Evolutionary conservation across 2,329 filamentous ascomycete genomes (phyloP).

Genomic region (Nothophoma quercina): DNA sequence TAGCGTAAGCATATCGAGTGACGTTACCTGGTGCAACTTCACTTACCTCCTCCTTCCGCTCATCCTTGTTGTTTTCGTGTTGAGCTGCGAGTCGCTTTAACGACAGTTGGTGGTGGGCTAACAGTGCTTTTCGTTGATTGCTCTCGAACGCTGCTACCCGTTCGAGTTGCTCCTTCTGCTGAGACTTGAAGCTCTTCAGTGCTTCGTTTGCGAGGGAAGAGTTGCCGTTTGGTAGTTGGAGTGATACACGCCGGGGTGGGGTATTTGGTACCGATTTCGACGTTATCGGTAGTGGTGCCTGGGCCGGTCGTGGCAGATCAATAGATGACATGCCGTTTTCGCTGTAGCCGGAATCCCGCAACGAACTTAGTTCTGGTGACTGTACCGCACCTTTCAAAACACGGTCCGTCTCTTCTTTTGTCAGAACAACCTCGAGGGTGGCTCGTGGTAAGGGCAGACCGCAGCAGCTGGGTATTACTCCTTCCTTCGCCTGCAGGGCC

Average conservation of each 20-base stretch:
- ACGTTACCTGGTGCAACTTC: not conserved
- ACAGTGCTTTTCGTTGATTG: conserved; percentile 43
- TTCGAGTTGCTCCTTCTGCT: conserved; percentile 43
- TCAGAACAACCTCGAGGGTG: conserved; percentile 50
- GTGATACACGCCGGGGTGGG: conserved; percentile 10
- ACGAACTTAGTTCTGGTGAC: conserved; percentile 26
- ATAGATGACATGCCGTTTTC: conserved; percentile 35
- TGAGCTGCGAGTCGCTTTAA: conserved; percentile 31
- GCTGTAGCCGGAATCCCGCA: conserved; percentile 38
- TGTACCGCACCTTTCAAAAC: conserved; percentile 24
- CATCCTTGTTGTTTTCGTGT: conserved; percentile 29
- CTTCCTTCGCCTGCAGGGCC: conserved; percentile 40
- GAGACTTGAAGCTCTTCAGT: conserved; percentile 32
- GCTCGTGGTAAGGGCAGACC: conserved; percentile 49
- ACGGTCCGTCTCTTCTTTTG: conserved; percentile 47
- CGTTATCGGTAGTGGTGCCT: conserved; percentile 13
- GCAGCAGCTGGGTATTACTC: conserved; percentile 51
- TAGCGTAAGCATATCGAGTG: conserved; percentile 28
- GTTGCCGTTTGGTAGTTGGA: conserved; percentile 25
- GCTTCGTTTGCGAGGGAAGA: conserved; percentile 36
- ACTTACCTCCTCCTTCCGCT: conserved; percentile 42
- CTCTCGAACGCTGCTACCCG: conserved; percentile 42
- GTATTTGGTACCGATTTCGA: conserved; percentile 15
- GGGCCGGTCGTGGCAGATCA: conserved; percentile 23
- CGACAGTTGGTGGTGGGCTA: conserved; percentile 33